These are phyloP conservation scores for Blepharisma japonicum DNA, from an alignment of 73 alveolate species.

Conservation along the genomic window DNA sequence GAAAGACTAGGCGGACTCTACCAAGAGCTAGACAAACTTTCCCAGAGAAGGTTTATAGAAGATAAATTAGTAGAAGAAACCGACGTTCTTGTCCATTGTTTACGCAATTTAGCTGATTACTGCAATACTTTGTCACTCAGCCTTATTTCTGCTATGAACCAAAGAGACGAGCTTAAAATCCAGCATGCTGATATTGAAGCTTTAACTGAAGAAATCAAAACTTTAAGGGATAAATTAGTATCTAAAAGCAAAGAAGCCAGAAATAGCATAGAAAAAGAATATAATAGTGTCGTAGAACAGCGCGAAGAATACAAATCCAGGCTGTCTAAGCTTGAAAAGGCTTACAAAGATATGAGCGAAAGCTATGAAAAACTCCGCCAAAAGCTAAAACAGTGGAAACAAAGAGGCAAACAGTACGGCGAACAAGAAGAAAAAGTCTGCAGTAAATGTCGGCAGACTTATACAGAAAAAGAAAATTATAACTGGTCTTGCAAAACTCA, in stretches of 20 bases:
- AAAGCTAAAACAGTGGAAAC: slow-evolving; percentile 30
- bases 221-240: slow-evolving; percentile 1
- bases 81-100: background rate
- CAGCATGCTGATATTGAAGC: background rate
- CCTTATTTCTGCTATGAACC: background rate
- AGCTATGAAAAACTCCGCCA: slow-evolving; percentile 14
- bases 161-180: slow-evolving; percentile 7
- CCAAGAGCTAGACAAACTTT: slow-evolving; percentile 40
- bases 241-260: background rate
- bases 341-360: slow-evolving; percentile 3
- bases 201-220: slow-evolving; percentile 20
- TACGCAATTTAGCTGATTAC: background rate
- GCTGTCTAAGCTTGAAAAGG: background rate
- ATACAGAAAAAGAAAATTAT: slow-evolving; percentile 57
- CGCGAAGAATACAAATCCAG: background rate
- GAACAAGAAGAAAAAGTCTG: slow-evolving; percentile 56
- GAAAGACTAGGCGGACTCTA: slow-evolving; percentile 46
- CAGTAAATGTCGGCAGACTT: slow-evolving; percentile 57
- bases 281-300: background rate
- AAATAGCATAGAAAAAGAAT: slow-evolving; percentile 6
- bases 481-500: slow-evolving; percentile 73
- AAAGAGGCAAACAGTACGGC: slow-evolving; percentile 27
- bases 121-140: background rate
- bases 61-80: slow-evolving; percentile 15
- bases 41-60: slow-evolving; percentile 42